Conservation (phyloP, 2,329 filamentous ascomycete species). For the Ceratocystis variospora region DNA sequence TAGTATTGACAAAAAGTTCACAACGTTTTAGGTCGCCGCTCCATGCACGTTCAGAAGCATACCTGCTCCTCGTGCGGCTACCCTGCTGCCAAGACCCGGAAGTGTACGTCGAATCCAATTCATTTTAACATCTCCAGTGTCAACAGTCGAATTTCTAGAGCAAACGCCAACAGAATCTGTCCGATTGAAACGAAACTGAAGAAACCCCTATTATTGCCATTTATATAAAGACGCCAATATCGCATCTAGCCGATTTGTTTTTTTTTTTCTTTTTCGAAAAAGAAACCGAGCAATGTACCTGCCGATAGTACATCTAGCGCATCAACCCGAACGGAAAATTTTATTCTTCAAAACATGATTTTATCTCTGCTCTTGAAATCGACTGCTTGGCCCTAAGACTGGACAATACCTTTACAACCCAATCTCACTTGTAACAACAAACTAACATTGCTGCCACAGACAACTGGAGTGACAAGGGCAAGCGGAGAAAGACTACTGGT, state of each 20-base stretch:
- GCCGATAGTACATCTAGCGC: not conserved
- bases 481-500: slow-evolving; percentile 98
- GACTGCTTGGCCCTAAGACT: slow-evolving; percentile 7
- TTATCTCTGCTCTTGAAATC: slow-evolving; percentile 3
- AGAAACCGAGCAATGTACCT: not conserved
- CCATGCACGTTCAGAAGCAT: slow-evolving; percentile 99
- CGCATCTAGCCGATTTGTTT: not conserved
- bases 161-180: not conserved
- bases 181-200: not conserved
- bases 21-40: slow-evolving; percentile 60
- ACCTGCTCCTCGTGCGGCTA: slow-evolving; percentile 93
- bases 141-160: slow-evolving; percentile 9
- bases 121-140: not conserved
- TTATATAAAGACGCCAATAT: not conserved
- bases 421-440: not conserved
- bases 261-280: not conserved
- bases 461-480: slow-evolving; percentile 99
- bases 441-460: slow-evolving; percentile 38
- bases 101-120: slow-evolving; percentile 60
- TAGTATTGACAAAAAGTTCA: slow-evolving; percentile 2
- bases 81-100: slow-evolving; percentile 90
- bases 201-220: not conserved
- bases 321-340: not conserved
- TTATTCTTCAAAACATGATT: not conserved
- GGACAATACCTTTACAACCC: not conserved